Evolutionary conservation across 495 filamentous ascomycete genomes (phyloP), one percentile per base, ranked within the genome.

Genomic region (Xylona heveae): DNA sequence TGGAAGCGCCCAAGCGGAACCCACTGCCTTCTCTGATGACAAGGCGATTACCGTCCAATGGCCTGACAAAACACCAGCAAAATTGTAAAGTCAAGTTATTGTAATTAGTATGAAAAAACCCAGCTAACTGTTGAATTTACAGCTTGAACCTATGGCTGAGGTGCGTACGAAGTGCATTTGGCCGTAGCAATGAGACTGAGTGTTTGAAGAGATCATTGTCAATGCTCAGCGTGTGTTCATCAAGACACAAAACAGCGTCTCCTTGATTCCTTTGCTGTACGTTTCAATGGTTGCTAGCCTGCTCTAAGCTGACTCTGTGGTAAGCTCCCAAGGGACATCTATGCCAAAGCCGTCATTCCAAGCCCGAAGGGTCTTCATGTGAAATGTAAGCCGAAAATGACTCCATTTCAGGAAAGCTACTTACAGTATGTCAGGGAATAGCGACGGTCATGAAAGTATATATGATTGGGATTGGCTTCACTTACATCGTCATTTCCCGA

Each of bases 181-280:
- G 21, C 10, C 34, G n/a, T 3, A 28, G 16, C 12, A 23, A 25
- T 16, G 20, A 10, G 8, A 14, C 19, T 9, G 19, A n/a, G 22
- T 12, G 22, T 13, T 4, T 23, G 19, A 37, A 84, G 82, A 42
- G 82, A 92, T 34, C 78, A 83, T 43, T 92, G 82, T 44, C 77
- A 70, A 30, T 92, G 82, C 44, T 36, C 47, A 0, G 46, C 55
- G 30, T 93, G 83, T 47, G 58, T 81, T 6, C 71, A 91, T 45
- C 69, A 66, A 36, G 68, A 75, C 32, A 93, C 83, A 9, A 68
- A 52, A 46, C 83, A 93, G 49, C 61, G 79, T 20, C 62, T 62
- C 18, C 57, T 75, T 23, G 62, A 85, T 42, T 82, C 72, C 0
- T 84, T 83, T 42, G 51, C 50, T 36, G 73, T 77, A 58, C 21